Conservation (phyloP, 371 early-diverging fungal genomes). For the Cokeromyces recurvatus region DNA sequence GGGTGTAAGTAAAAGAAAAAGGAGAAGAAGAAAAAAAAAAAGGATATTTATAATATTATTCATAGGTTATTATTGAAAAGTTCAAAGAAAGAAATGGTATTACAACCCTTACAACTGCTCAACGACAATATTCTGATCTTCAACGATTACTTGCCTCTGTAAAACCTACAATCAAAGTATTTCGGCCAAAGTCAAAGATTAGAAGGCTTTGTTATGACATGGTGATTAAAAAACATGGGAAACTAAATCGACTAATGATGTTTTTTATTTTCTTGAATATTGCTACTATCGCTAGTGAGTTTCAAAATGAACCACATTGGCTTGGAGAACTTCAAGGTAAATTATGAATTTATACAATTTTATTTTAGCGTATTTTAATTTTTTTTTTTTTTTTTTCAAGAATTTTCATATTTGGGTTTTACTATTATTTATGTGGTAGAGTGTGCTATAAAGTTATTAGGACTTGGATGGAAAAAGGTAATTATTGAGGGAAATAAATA, state of each 20-base stretch:
- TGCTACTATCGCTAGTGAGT: conserved; percentile 22
- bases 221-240: conserved; percentile 47
- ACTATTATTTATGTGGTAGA: conserved; percentile 43
- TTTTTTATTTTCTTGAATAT: conserved; percentile 43
- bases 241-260: conserved; percentile 48
- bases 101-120: conserved; percentile 48
- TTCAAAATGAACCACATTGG: conserved; percentile 41
- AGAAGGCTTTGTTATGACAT: conserved; percentile 49
- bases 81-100: conserved; percentile 59
- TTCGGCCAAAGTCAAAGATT: conserved; percentile 37
- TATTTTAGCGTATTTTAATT: background rate
- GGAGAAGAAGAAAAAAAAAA: background rate
- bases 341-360: conserved; percentile 5
- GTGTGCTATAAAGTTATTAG: conserved; percentile 41
- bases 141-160: conserved; percentile 48
- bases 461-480: conserved; percentile 57
- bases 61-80: conserved; percentile 55
- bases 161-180: conserved; percentile 50
- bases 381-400: too few relatives aligned
- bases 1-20: conserved; percentile 47
- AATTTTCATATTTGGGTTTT: conserved; percentile 45
- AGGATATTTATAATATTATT: background rate
- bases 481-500: too few relatives aligned
- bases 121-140: conserved; percentile 55
- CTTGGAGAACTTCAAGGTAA: conserved; percentile 40